Conservation (phyloP, 75 land plant genomes). For the Pinus taeda region DNA sequence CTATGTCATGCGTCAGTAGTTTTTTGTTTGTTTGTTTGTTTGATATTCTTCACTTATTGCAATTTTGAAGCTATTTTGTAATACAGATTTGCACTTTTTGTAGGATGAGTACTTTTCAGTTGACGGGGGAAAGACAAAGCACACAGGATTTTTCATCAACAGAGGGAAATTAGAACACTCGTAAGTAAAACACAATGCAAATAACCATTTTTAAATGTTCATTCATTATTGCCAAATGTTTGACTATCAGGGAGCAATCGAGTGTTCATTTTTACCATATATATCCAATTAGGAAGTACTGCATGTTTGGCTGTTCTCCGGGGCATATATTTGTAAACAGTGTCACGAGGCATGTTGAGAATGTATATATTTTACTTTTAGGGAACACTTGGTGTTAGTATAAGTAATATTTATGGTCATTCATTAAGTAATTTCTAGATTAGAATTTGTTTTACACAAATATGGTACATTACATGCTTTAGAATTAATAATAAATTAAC, state of each 20-base stretch:
- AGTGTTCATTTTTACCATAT: not conserved
- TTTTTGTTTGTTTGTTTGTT: not conserved
- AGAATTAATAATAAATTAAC: no score
- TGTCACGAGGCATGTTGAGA: no score
- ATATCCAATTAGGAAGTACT: not conserved
- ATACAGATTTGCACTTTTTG: slow-evolving; percentile 7
- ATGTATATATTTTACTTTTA: no score
- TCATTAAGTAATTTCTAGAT: no score
- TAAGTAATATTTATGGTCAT: no score
- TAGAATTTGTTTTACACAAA: no score
- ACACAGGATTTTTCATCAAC: slow-evolving; percentile 75
- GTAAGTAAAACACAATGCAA: slow-evolving; percentile 39
- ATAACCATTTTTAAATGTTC: not conserved
- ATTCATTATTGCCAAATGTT: not conserved
- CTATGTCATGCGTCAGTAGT: not conserved
- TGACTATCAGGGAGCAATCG: not conserved
- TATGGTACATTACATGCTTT: no score
- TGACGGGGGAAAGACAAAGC: slow-evolving; percentile 65
- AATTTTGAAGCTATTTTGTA: not conserved
- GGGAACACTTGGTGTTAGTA: no score
- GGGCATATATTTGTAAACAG: not conserved
- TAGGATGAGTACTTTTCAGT: slow-evolving; percentile 97
- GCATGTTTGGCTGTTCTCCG: not conserved
- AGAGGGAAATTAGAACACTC: slow-evolving; percentile 81
- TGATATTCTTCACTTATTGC: no score